phyloP scores from a whole-genome alignment of 2,329 filamentous ascomycete genomes.

The Talaromyces sp. region DNA sequence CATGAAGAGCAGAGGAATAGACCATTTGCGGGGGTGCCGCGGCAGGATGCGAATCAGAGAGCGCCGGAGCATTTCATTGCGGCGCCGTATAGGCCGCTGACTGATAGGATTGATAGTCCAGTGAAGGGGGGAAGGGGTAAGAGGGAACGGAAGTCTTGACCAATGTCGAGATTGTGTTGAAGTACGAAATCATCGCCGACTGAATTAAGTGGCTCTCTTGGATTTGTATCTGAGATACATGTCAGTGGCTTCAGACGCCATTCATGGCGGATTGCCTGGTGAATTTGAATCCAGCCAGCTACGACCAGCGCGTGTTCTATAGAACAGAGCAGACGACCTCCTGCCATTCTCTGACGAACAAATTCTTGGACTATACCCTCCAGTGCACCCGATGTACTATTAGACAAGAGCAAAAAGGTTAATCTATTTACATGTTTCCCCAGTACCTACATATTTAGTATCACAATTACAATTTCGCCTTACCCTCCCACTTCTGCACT shows the following conservation, averaged over 20 bases:
- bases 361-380: not conserved
- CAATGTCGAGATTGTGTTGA: no score
- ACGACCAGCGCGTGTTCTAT: not conserved
- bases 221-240: not conserved
- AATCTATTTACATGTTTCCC: not conserved
- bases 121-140: constrained; percentile 28
- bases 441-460: not conserved
- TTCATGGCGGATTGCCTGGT: not conserved
- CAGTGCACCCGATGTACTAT: not conserved
- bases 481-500: constrained; percentile 52
- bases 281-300: not conserved
- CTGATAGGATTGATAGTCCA: constrained; percentile 48
- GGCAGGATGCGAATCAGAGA: constrained; percentile 31
- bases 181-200: no score
- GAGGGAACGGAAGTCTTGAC: constrained; percentile 35
- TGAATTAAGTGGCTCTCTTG: not conserved
- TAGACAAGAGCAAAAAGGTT: not conserved
- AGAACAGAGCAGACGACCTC: not conserved
- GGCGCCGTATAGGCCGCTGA: constrained; percentile 59
- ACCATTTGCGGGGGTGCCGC: constrained; percentile 50
- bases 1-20: constrained; percentile 73
- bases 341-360: not conserved
- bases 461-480: constrained; percentile 20
- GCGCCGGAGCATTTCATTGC: constrained; percentile 53
- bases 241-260: not conserved